Base-by-base conservation (phyloP, 768 basidiomycete species). In the Tylopilus felleus region DNA sequence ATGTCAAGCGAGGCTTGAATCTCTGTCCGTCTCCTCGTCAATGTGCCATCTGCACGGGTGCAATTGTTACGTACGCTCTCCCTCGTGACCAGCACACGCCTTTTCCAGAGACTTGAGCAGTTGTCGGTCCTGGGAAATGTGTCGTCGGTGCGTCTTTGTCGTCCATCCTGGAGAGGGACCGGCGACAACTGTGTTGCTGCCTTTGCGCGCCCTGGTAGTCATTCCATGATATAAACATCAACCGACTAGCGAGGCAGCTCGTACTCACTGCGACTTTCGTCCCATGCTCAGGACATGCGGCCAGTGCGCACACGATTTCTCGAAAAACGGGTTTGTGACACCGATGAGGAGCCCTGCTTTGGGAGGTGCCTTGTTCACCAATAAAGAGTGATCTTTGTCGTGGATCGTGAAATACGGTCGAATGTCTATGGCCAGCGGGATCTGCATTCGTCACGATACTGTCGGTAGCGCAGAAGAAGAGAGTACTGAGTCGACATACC, bases 341-440 rank as follows among this genome's bases (percentile, higher is more conserved):
- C 93, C 91, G 4, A 96, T 67, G 6, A 96, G 60, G 4, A 90
- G 68, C 1, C 92, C 93, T 1, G 85, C 70, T 67, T 84, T 84
- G 1, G 90, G 92, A n/a, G 85, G 81, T 28, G 89, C 81, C 56
- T 85, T 85, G 66, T 92, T 93, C 40, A 97, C 85, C 13, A 99
- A 70, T 2, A 78, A 64, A 4, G 78, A 61, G 58, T 88, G 84
- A 55, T 97, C 94, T n/a, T 80, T 80, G 63, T 98, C 96, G 67
- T 98, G 96, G 62, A 99, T 93, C 16, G 96, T 97, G 60, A 98
- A 90, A 69, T 96, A 99, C 0, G 96, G 96, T 9, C 96, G 81
- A 62, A 92, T 83, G 64, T 99, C 95, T 1, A 83, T 83, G 0
- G 86, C 82, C 8, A 91, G 76, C 4, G 93, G 92, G 28, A 96